Conservation (phyloP, 768 basidiomycete species). For the Coprinopsis cinerea region DNA sequence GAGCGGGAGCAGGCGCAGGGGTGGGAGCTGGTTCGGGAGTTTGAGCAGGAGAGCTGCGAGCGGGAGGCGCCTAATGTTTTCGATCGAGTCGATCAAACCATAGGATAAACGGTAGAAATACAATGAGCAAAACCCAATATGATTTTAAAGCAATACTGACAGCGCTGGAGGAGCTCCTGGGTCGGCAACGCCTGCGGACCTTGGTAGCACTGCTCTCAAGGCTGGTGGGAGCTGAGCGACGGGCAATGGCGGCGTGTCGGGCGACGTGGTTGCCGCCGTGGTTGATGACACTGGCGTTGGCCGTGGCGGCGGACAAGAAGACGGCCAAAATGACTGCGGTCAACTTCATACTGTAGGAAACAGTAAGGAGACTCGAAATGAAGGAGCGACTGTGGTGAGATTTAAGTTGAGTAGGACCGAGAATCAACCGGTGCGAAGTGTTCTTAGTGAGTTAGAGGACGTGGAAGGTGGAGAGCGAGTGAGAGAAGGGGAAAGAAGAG, state of each 20-base stretch:
- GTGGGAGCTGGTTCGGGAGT: too few relatives aligned
- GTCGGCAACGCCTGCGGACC: constrained; percentile 10
- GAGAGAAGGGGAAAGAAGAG: neutral
- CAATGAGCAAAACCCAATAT: neutral
- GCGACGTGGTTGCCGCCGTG: constrained; percentile 20
- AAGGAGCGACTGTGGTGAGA: constrained; percentile 12
- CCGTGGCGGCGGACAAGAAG: constrained; percentile 29
- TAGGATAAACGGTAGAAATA: too few relatives aligned
- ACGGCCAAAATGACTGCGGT: constrained; percentile 30
- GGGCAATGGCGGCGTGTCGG: constrained; percentile 32
- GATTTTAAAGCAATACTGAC: neutral
- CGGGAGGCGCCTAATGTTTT: neutral
- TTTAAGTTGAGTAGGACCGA: neutral
- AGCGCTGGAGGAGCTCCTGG: neutral
- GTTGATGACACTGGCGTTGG: constrained; percentile 28
- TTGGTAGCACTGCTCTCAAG: constrained; percentile 1
- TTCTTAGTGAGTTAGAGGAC: too few relatives aligned
- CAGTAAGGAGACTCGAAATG: constrained; percentile 10
- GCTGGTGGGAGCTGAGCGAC: constrained; percentile 15
- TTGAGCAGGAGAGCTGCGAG: too few relatives aligned
- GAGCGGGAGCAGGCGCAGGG: too few relatives aligned
- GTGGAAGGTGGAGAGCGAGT: neutral
- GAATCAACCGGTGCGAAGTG: neutral
- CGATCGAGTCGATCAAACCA: too few relatives aligned
- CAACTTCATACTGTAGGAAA: constrained; percentile 36